Percentiles rank a stretch among this genome's conserved stretches.
Evolutionary conservation across 306 rosid species (phyloP).

Genomic region (Cucurbita pepo): DNA sequence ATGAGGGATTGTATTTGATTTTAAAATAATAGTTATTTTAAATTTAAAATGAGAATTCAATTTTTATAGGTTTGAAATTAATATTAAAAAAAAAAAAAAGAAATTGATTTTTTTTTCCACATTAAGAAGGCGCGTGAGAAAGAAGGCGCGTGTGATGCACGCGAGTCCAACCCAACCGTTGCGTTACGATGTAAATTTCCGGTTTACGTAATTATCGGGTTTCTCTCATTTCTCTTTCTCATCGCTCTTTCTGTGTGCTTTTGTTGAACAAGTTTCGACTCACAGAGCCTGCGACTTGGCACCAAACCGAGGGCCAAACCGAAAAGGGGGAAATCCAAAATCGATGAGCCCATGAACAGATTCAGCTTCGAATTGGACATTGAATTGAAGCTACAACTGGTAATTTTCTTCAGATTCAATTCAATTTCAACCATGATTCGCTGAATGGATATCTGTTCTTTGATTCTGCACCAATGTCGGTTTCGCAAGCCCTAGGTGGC

Average conservation of each 20-base stretch:
- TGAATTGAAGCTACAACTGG: background rate
- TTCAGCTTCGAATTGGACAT: background rate
- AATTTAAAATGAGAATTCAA: too few relatives aligned
- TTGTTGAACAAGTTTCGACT: constrained; percentile 2
- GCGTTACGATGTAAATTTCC: background rate
- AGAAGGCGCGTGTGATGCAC: background rate
- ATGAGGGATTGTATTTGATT: too few relatives aligned
- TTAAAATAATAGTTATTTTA: too few relatives aligned
- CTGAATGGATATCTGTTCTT: constrained; percentile 13
- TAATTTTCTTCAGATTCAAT: background rate
- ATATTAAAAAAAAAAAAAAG: too few relatives aligned
- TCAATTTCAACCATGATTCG: background rate
- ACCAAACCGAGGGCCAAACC: background rate
- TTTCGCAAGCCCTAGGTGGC: constrained; percentile 88
- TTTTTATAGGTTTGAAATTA: background rate
- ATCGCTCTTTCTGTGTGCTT: background rate
- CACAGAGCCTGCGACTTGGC: background rate
- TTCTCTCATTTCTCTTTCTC: background rate
- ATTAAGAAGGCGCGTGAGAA: background rate
- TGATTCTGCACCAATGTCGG: constrained; percentile 46
- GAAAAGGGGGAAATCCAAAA: background rate
- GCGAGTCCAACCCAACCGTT: background rate
- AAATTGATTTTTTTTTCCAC: too few relatives aligned
- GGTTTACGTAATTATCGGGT: background rate
- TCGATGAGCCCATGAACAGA: background rate